Evolutionary conservation across 805 yeast genomes (phyloP).

Genomic region (Candida ortonii): DNA sequence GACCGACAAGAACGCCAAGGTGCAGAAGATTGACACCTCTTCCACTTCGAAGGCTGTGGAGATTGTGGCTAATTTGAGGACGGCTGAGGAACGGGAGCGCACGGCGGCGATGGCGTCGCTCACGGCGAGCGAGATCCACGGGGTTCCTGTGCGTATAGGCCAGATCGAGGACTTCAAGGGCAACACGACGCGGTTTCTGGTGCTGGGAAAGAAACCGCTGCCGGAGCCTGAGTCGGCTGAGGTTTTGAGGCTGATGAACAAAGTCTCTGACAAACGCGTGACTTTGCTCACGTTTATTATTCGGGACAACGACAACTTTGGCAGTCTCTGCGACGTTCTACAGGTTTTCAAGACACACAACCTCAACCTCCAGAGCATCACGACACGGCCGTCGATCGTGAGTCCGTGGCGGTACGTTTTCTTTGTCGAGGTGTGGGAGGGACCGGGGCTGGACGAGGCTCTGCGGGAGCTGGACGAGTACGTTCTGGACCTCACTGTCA

Average conservation of each 20-base stretch:
- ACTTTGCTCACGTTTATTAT: conserved; percentile 66
- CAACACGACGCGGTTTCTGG: conserved; percentile 84
- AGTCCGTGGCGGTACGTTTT: conserved; percentile 79
- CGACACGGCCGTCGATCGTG: conserved; percentile 70
- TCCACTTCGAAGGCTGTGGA: conserved; percentile 89
- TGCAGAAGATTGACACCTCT: conserved; percentile 58
- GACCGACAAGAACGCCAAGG: conserved; percentile 31
- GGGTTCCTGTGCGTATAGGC: conserved; percentile 49
- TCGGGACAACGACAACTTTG: conserved; percentile 60
- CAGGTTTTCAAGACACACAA: conserved; percentile 51
- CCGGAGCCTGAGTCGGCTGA: conserved; percentile 9
- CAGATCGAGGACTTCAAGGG: conserved; percentile 69
- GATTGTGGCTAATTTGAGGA: conserved; percentile 41
- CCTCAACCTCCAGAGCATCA: conserved; percentile 67
- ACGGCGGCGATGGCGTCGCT: conserved; percentile 72
- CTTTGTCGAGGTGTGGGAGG: conserved; percentile 63
- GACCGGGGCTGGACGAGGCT: conserved; percentile 31
- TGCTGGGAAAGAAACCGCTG: conserved; percentile 45
- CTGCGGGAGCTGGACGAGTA: conserved; percentile 40
- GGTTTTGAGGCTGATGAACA: conserved; percentile 5
- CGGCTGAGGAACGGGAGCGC: conserved; percentile 33
- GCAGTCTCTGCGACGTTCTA: conserved; percentile 68
- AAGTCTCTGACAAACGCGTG: conserved; percentile 30
- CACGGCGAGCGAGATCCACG: conserved; percentile 60
- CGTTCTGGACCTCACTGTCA: conserved; percentile 50